phyloP scores from a whole-genome alignment of 306 rosid genomes.

The Cicer judaicum region DNA sequence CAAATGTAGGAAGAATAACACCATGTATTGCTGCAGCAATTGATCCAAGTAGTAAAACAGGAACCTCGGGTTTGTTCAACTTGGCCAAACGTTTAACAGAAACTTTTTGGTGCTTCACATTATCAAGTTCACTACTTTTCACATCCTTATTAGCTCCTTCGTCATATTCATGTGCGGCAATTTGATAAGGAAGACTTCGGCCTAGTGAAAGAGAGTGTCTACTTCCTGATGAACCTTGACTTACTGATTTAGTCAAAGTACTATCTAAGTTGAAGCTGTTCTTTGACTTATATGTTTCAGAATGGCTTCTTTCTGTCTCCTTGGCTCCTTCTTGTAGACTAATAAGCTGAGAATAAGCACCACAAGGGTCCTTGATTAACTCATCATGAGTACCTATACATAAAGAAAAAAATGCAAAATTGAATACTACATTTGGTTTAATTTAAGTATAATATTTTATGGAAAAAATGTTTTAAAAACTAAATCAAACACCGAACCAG shows the following conservation, averaged over 20 bases:
- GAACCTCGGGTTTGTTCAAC: conserved; percentile 78
- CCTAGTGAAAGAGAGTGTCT: conserved; percentile 42
- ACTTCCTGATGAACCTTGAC: conserved; percentile 57
- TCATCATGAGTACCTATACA: conserved; percentile 72
- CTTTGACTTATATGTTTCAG: conserved; percentile 37
- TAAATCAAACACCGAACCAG: too few species aligned
- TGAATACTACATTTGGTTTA: conserved; percentile 4
- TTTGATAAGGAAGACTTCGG: conserved; percentile 46
- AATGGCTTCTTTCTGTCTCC: conserved; percentile 33
- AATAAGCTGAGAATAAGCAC: conserved; percentile 81
- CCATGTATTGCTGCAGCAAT: conserved; percentile 71
- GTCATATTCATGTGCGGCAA: conserved; percentile 12
- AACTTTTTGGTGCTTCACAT: conserved; percentile 43
- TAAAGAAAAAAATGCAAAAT: conserved; percentile 10
- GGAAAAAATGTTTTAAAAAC: too few species aligned
- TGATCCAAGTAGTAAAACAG: conserved; percentile 63
- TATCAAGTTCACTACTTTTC: conserved; percentile 15
- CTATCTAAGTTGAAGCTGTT: conserved; percentile 41
- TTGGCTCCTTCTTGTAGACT: conserved; percentile 66
- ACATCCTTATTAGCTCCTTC: conserved; percentile 9
- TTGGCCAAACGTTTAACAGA: conserved; percentile 58
- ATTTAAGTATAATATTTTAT: neutral
- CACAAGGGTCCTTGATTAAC: conserved; percentile 61
- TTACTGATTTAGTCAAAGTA: conserved; percentile 47
- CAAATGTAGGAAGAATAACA: conserved; percentile 67